A percentile compares a stretch with the other conserved stretches of the same genome.
These are phyloP conservation scores for Mucor plumbeus DNA, from an alignment of 371 early-diverging fungal genomes.

Conservation along the genomic window DNA sequence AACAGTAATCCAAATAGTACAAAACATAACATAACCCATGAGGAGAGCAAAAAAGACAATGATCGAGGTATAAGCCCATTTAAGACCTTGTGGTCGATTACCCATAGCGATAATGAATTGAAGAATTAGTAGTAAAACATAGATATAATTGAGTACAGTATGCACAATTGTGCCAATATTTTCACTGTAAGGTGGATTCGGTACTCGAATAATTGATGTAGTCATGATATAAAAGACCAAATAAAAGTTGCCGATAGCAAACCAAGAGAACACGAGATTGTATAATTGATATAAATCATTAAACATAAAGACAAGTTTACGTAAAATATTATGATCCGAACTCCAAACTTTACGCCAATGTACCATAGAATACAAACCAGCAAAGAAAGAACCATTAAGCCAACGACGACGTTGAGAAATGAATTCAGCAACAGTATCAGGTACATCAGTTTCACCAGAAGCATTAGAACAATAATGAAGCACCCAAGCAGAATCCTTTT, in stretches of 20 bases:
- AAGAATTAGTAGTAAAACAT: conserved; percentile 53
- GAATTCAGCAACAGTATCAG: conserved; percentile 73
- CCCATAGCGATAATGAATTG: conserved; percentile 74
- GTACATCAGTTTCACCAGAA: conserved; percentile 89
- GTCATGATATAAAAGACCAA: conserved; percentile 78
- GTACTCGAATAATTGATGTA: conserved; percentile 23
- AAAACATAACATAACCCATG: conserved; percentile 68
- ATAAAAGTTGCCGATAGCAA: conserved; percentile 76
- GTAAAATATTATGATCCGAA: conserved; percentile 58
- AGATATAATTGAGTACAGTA: conserved; percentile 53
- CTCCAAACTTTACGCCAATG: conserved; percentile 58
- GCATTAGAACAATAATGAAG: conserved; percentile 72
- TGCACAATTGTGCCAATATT: conserved; percentile 20
- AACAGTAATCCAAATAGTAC: conserved; percentile 57
- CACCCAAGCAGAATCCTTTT: conserved; percentile 69
- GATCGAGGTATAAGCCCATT: conserved; percentile 42
- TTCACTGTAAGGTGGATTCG: conserved; percentile 25
- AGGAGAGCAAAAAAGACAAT: conserved; percentile 55
- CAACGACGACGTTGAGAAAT: conserved; percentile 90
- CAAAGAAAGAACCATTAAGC: conserved; percentile 83
- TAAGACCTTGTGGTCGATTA: conserved; percentile 77
- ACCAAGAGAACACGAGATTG: conserved; percentile 71
- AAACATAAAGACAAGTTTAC: conserved; percentile 66
- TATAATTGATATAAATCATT: conserved; percentile 64
- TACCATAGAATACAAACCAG: conserved; percentile 57